Evolutionary conservation across 2,329 filamentous ascomycete species (phyloP).

Genomic region (Dactylonectria macrodidyma): DNA sequence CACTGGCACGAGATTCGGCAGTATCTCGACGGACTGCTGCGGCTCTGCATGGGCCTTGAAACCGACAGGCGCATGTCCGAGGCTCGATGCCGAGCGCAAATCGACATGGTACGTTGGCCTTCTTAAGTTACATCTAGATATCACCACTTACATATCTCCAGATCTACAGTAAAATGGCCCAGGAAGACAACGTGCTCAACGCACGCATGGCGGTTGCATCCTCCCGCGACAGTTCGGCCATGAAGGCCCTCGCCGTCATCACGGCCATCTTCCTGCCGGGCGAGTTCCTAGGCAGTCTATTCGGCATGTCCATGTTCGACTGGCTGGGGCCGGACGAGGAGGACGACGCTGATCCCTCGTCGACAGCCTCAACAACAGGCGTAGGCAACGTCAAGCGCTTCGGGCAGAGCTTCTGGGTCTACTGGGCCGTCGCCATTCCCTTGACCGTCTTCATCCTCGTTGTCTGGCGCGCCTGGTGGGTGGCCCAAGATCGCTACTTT

Average conservation of each 20-base stretch:
- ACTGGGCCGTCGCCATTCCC: slow-evolving; percentile 62
- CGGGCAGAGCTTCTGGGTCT: slow-evolving; percentile 61
- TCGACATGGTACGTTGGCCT: slow-evolving; percentile 58
- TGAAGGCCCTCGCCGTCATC: slow-evolving; percentile 64
- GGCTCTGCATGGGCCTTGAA: slow-evolving; percentile 61
- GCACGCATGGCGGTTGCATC: slow-evolving; percentile 59
- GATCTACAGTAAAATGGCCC: slow-evolving; percentile 66
- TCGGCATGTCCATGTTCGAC: slow-evolving; percentile 65
- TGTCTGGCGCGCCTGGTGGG: slow-evolving; percentile 64
- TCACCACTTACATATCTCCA: slow-evolving; percentile 36
- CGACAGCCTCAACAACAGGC: slow-evolving; percentile 5
- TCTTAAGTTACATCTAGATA: slow-evolving; percentile 6
- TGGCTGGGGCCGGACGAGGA: slow-evolving; percentile 58
- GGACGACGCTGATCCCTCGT: slow-evolving; percentile 4
- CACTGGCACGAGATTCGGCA: slow-evolving; percentile 65
- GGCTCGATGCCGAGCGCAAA: slow-evolving; percentile 61
- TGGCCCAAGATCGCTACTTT: slow-evolving; percentile 63
- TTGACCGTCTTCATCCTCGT: slow-evolving; percentile 60
- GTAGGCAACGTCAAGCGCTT: slow-evolving; percentile 46
- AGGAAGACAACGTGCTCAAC: slow-evolving; percentile 64
- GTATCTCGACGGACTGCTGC: slow-evolving; percentile 60
- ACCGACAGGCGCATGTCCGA: slow-evolving; percentile 64
- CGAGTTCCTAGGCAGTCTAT: slow-evolving; percentile 62
- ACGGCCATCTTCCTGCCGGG: slow-evolving; percentile 64
- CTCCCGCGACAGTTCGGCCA: slow-evolving; percentile 61